A percentile compares a stretch with the other conserved stretches of the same genome.
Conservation (phyloP, 2,329 filamentous ascomycete species). For the Venturia asperata region DNA sequence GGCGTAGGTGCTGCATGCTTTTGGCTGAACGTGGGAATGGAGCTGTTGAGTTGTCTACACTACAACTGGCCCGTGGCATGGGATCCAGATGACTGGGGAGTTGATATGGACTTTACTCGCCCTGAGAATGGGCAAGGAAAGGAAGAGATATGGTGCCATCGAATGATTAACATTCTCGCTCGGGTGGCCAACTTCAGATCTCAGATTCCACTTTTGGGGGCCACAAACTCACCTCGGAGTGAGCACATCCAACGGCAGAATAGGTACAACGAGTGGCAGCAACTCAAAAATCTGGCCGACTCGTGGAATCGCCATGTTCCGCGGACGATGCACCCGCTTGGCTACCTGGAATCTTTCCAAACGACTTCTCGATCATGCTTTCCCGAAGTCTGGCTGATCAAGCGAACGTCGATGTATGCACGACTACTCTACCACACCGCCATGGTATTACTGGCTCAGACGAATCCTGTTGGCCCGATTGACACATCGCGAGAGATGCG, state of each 20-base stretch:
- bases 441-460: constrained; percentile 71
- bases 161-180: constrained; percentile 80
- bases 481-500: constrained; percentile 58
- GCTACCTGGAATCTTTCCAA: constrained; percentile 47
- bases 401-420: constrained; percentile 71
- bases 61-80: constrained; percentile 83
- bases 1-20: constrained; percentile 85
- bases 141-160: constrained; percentile 81
- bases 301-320: constrained; percentile 74
- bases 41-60: constrained; percentile 79
- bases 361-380: constrained; percentile 66
- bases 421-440: constrained; percentile 85
- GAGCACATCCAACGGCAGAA: constrained; percentile 58
- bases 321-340: constrained; percentile 79
- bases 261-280: constrained; percentile 66
- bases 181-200: constrained; percentile 82
- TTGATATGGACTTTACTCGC: constrained; percentile 64
- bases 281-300: constrained; percentile 73
- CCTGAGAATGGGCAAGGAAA: constrained; percentile 42
- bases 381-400: constrained; percentile 83
- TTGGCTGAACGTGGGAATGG: constrained; percentile 88
- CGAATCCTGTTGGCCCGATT: constrained; percentile 61
- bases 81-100: constrained; percentile 84
- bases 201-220: constrained; percentile 51
- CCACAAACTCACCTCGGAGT: constrained; percentile 52